Conservation (phyloP, 140 eudicot genomes). For the Ambrosia hybrid region DNA sequence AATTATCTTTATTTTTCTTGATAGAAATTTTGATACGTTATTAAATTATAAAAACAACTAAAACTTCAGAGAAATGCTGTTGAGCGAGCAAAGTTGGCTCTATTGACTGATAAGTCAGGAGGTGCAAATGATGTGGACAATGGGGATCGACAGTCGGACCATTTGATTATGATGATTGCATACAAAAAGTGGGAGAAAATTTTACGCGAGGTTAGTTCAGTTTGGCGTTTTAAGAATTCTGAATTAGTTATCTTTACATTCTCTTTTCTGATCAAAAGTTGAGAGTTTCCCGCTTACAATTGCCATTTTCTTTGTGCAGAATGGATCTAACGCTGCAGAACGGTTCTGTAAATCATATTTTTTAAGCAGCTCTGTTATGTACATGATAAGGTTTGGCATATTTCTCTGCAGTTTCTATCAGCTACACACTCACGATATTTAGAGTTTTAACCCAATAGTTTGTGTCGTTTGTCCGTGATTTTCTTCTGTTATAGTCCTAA, state of each 20-base stretch:
- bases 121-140: constrained; percentile 45
- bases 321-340: constrained; percentile 80
- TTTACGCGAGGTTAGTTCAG: constrained; percentile 60
- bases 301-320: constrained; percentile 44
- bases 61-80: constrained; percentile 78
- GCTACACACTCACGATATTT: constrained; percentile 1
- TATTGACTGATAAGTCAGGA: constrained; percentile 64
- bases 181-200: constrained; percentile 87
- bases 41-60: background rate
- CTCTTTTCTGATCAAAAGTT: background rate
- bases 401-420: constrained; percentile 8
- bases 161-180: constrained; percentile 88
- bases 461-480: background rate
- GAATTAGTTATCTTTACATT: constrained; percentile 18
- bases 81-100: constrained; percentile 83
- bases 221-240: constrained; percentile 4
- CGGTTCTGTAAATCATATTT: constrained; percentile 75
- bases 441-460: background rate
- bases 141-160: constrained; percentile 75
- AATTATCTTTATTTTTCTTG: constrained; percentile 17
- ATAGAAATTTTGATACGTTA: background rate
- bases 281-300: constrained; percentile 9
- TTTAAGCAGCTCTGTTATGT: constrained; percentile 94
- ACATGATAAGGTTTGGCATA: constrained; percentile 84
- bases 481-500: background rate